Evolutionary conservation across 129 eudicot genomes (phyloP).

Genomic region (Chrysanthemum seticuspe): DNA sequence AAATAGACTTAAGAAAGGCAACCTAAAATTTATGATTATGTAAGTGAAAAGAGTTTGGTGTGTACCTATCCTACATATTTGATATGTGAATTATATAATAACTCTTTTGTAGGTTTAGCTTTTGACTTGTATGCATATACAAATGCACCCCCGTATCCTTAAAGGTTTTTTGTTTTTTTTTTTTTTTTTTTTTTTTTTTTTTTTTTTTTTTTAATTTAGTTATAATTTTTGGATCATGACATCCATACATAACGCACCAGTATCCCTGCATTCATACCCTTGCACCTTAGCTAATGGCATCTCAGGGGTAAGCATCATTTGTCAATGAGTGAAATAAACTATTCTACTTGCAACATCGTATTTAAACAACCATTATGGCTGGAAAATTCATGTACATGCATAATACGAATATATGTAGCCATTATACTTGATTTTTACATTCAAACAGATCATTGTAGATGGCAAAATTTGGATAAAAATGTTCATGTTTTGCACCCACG

Average conservation of each 20-base stretch:
- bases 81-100: too few relatives aligned
- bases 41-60: too few relatives aligned
- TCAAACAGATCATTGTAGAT: neutral
- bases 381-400: neutral
- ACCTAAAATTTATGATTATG: too few relatives aligned
- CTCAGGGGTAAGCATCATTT: conserved; percentile 10
- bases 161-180: too few relatives aligned
- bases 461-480: conserved; percentile 18
- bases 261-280: too few relatives aligned
- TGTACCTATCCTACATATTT: too few relatives aligned
- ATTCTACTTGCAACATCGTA: neutral
- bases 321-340: neutral
- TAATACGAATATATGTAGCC: neutral
- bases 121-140: neutral
- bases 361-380: too few relatives aligned
- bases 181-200: too few relatives aligned
- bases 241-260: neutral
- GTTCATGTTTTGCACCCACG: conserved; percentile 19
- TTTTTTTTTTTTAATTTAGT: too few relatives aligned
- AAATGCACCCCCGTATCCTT: neutral
- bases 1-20: too few relatives aligned
- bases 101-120: too few relatives aligned
- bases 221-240: neutral
- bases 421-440: conserved; percentile 1
- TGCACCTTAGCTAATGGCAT: neutral